Base-by-base conservation (phyloP, 345 rosid genomes). In the Bruguiera gymnorhiza region DNA sequence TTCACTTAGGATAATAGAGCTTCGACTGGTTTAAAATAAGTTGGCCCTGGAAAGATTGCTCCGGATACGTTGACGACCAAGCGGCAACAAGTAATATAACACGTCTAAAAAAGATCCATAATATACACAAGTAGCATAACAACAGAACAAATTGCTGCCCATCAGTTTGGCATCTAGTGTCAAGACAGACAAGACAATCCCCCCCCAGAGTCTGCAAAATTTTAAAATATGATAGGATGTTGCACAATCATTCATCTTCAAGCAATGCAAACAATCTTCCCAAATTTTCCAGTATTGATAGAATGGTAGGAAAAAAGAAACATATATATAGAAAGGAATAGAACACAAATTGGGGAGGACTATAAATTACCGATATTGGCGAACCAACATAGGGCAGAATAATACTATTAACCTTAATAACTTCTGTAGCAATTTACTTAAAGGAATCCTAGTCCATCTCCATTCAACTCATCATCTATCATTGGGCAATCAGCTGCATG, bases 401-500 rank as follows among this genome's bases (percentile, higher is more conserved):
- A 9, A 10, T n/a, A 13, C 26, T 18, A 51, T 26, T 27, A 19
- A 13, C 68, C 26, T 24, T 30, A 53, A 26, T 11, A 18, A 30
- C 18, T 32, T 62, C 39, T 50, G 57, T 26, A 16, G 6, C 52
- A 58, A 51, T 32, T 32, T 65, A 53, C 26, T 71, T 73, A 80
- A 10, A 80, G 39, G 48, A 76, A 80, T 27, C 80, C 83, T 19
- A 77, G 60, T 18, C 67, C 76, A 51, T 67, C 70, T 48, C 70
- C 73, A 31, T 67, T 63, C 71, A 76, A 48, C 18, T 75, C 78
- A 48, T 71, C 76, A 13, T 74, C 76, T 63, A 84, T 67, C 68
- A 80, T 31, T 46, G 82, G 86, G 72, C 85, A 86, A 20, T 84
- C 84, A 23, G 80, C 46, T 19, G 83, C 73, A 36, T 86, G 84